Percentiles rank a stretch among this genome's conserved stretches.
phyloP scores from a whole-genome alignment of 495 filamentous ascomycete species.

The Lepraria neglecta region DNA sequence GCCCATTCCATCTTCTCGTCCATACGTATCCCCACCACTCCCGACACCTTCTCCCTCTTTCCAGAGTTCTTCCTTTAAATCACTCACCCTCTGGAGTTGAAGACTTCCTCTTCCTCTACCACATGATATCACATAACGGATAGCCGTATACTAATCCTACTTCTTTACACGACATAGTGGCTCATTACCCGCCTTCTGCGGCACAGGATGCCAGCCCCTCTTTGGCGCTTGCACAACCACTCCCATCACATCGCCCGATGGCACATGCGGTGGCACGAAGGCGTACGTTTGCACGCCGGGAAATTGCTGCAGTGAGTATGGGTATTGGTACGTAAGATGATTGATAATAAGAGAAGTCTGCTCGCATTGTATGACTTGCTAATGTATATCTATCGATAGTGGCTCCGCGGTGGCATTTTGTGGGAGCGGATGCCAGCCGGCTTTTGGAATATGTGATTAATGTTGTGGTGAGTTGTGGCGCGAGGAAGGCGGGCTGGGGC shows the following conservation, averaged over 20 bases:
- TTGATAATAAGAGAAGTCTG: neutral
- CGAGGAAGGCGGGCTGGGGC: too few relatives aligned
- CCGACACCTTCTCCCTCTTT: neutral
- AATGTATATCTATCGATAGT: neutral
- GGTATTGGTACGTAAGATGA: constrained; percentile 10
- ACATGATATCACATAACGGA: neutral
- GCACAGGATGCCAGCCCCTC: constrained; percentile 9
- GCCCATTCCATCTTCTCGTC: neutral
- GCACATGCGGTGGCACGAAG: constrained; percentile 1
- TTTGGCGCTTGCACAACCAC: constrained; percentile 4
- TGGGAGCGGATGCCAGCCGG: constrained; percentile 5
- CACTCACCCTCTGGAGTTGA: neutral
- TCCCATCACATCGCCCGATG: constrained; percentile 11
- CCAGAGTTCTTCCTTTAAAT: too few relatives aligned
- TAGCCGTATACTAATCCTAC: neutral
- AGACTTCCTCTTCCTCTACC: neutral
- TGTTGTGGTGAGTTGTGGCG: too few relatives aligned
- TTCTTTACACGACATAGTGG: neutral
- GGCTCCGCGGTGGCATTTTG: constrained; percentile 8
- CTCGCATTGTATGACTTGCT: neutral
- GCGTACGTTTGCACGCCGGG: constrained; percentile 8
- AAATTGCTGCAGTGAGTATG: constrained; percentile 4
- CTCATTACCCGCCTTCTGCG: constrained; percentile 1
- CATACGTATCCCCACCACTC: neutral
- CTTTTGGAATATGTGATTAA: constrained; percentile 11